These are phyloP conservation scores for Daedaleopsis nitida DNA, from an alignment of 768 basidiomycete genomes.

Conservation along the genomic window DNA sequence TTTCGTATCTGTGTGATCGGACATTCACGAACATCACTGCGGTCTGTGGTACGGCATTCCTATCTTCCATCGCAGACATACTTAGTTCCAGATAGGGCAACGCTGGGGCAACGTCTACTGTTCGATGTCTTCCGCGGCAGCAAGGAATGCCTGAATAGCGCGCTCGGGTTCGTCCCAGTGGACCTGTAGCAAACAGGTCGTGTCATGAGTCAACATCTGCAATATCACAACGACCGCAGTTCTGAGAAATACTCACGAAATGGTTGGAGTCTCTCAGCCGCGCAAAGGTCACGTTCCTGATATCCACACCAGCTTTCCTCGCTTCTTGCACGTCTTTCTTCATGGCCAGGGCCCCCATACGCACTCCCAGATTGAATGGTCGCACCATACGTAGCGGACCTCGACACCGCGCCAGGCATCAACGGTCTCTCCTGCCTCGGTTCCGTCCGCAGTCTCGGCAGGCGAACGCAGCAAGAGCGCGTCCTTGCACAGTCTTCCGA, in stretches of 20 bases:
- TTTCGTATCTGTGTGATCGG: no score
- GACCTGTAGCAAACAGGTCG: neutral
- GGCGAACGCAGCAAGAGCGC: slow-evolving; percentile 7
- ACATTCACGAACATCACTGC: no score
- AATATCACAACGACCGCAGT: neutral
- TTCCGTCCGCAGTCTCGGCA: neutral
- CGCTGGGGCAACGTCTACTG: no score
- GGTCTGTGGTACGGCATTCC: no score
- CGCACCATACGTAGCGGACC: slow-evolving; percentile 3
- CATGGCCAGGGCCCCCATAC: neutral
- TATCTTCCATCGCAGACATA: no score
- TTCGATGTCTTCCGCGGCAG: no score
- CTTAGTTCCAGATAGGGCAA: no score
- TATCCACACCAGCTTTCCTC: neutral
- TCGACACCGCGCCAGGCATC: slow-evolving; percentile 3
- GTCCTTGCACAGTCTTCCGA: neutral
- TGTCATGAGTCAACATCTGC: neutral
- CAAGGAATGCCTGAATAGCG: no score
- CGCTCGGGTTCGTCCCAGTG: neutral
- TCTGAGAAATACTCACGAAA: neutral
- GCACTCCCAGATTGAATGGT: neutral
- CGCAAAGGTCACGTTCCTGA: slow-evolving; percentile 2
- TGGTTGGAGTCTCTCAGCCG: slow-evolving; percentile 2
- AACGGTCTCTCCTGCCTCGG: neutral
- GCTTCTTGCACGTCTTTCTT: slow-evolving; percentile 4